Conservation (phyloP, 805 yeast genomes). For the Helenozyma rhizophorensis region DNA sequence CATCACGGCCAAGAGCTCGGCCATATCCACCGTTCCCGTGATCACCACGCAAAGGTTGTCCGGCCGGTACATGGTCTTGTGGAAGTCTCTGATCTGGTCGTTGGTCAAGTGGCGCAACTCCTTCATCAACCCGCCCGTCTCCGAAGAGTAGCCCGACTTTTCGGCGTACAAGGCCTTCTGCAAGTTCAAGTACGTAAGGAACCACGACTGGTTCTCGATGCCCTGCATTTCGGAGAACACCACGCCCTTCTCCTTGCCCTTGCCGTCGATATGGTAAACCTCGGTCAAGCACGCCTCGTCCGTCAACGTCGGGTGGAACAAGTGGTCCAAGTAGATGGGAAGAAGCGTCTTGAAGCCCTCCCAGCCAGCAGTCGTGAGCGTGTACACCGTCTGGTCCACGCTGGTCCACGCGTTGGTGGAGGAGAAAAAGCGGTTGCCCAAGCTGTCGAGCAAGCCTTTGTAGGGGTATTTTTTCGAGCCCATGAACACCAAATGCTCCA, state of each 20-base stretch:
- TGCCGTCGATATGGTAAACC: slow-evolving; percentile 90
- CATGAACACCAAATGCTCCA: slow-evolving; percentile 93
- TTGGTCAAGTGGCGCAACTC: slow-evolving; percentile 71
- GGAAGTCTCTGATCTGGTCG: slow-evolving; percentile 74
- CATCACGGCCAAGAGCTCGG: slow-evolving; percentile 61
- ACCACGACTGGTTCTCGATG: slow-evolving; percentile 74
- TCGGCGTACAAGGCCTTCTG: slow-evolving; percentile 52
- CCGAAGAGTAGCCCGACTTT: slow-evolving; percentile 81
- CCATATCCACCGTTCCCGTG: slow-evolving; percentile 80
- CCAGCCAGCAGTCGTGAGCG: slow-evolving; percentile 93
- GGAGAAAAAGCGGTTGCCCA: slow-evolving; percentile 81
- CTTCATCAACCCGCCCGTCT: slow-evolving; percentile 86
- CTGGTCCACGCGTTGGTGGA: slow-evolving; percentile 96
- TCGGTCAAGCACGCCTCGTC: slow-evolving; percentile 91
- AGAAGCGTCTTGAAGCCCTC: slow-evolving; percentile 80
- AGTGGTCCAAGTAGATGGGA: slow-evolving; percentile 88
- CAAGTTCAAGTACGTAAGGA: slow-evolving; percentile 54
- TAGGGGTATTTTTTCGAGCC: slow-evolving; percentile 87
- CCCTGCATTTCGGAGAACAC: slow-evolving; percentile 98
- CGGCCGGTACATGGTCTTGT: slow-evolving; percentile 66
- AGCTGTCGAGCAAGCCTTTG: slow-evolving; percentile 83
- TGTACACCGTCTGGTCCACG: slow-evolving; percentile 92
- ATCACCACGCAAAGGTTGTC: slow-evolving; percentile 80
- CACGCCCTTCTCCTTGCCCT: slow-evolving; percentile 90
- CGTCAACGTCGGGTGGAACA: slow-evolving; percentile 77